Conservation (phyloP, 2,329 filamentous ascomycete species). For the Ascochyta lentis region DNA sequence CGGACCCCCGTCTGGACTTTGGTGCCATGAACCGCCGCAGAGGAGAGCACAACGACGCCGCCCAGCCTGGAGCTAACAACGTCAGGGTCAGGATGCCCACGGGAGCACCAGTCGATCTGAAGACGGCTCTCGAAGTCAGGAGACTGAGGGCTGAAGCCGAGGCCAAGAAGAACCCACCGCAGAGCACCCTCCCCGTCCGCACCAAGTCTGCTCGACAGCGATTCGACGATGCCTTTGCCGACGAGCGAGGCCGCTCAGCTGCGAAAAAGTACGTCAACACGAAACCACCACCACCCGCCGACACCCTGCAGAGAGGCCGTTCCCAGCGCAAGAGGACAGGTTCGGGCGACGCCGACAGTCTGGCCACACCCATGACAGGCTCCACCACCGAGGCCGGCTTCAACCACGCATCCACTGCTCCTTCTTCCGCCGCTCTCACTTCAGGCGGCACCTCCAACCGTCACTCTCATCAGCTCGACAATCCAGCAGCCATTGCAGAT, state of each 20-base stretch:
- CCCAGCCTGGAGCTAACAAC: conserved; percentile 22
- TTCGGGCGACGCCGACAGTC: conserved; percentile 40
- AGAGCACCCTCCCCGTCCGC: conserved; percentile 32
- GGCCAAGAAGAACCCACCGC: conserved; percentile 19
- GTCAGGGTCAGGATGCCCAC: conserved; percentile 38
- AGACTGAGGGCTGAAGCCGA: conserved; percentile 34
- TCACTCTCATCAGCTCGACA: conserved; percentile 46
- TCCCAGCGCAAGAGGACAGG: conserved; percentile 13
- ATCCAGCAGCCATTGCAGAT: conserved; percentile 48
- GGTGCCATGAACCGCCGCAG: conserved; percentile 30
- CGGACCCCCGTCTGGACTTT: conserved; percentile 48
- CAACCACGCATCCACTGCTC: conserved; percentile 50
- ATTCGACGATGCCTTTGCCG: conserved; percentile 28
- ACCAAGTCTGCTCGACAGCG: conserved; percentile 45
- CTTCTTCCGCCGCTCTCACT: conserved; percentile 52
- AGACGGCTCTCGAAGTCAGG: conserved; percentile 32
- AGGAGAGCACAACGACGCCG: conserved; percentile 22
- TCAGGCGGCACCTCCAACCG: conserved; percentile 51
- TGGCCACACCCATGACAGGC: conserved; percentile 52
- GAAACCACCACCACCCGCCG: conserved; percentile 28
- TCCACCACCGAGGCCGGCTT: conserved; percentile 50
- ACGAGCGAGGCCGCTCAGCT: conserved; percentile 34
- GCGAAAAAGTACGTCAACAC: conserved; percentile 22
- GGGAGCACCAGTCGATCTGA: conserved; percentile 40
- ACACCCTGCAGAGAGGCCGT: conserved; percentile 13